Conservation (phyloP, 139 green algal genomes). For the Chlamydomonas sphaeroides region DNA sequence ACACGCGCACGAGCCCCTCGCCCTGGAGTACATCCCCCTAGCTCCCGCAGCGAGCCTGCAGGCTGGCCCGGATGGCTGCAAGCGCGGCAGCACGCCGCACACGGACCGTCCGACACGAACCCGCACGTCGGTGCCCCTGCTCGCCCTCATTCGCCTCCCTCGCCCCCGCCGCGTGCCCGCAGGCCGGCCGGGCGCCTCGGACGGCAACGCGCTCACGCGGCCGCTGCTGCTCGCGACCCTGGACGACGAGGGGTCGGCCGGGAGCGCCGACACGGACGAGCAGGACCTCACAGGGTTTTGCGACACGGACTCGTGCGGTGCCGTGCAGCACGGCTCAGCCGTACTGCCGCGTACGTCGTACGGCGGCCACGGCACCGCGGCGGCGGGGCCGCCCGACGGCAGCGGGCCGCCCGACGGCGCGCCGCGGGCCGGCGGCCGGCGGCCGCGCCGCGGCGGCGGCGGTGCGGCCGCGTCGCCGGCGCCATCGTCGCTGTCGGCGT, state of each 20-base stretch:
- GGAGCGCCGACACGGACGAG: constrained; percentile 55
- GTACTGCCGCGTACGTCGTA: no score
- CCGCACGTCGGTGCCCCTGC: no score
- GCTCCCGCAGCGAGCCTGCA: no score
- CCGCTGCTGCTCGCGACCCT: constrained; percentile 37
- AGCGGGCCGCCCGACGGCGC: neutral
- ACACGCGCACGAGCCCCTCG: no score
- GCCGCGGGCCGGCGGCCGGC: neutral
- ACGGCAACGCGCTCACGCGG: neutral
- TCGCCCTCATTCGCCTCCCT: no score
- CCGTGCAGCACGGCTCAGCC: no score
- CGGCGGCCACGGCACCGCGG: neutral
- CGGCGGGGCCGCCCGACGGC: neutral
- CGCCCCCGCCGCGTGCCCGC: no score
- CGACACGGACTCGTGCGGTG: neutral
- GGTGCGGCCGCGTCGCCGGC: neutral
- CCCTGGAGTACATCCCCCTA: no score
- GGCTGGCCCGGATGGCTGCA: no score
- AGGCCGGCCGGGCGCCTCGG: no score
- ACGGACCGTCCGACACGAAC: no score
- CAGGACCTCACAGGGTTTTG: constrained; percentile 35
- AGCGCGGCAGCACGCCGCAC: no score
- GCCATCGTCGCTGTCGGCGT: constrained; percentile 9
- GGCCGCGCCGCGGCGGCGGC: neutral
- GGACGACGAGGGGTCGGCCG: constrained; percentile 48